These are phyloP conservation scores for Metschnikowia lunata DNA, from an alignment of 805 yeast genomes.

Conservation along the genomic window DNA sequence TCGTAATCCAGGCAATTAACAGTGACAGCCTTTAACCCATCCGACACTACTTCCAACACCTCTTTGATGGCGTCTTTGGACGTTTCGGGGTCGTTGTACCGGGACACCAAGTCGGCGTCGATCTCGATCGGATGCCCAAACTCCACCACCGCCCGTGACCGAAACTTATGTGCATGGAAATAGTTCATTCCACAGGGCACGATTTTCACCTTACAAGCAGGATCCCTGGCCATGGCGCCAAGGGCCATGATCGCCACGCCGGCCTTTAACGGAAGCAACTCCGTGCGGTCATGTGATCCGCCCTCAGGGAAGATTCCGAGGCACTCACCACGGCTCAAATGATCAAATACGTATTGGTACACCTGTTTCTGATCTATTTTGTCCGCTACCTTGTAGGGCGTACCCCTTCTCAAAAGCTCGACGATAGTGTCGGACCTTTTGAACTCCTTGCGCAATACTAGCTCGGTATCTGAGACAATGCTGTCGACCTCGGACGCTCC, in stretches of 20 bases:
- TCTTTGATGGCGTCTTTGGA: constrained; percentile 71
- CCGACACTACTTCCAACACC: constrained; percentile 63
- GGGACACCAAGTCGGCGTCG: constrained; percentile 48
- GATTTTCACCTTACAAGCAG: constrained; percentile 72
- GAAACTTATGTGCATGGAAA: constrained; percentile 91
- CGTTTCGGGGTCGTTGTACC: constrained; percentile 61
- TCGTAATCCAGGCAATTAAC: constrained; percentile 88
- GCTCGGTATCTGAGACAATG: constrained; percentile 66
- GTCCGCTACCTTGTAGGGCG: constrained; percentile 66
- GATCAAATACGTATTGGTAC: constrained; percentile 79
- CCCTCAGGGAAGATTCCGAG: constrained; percentile 97
- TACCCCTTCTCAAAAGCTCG: constrained; percentile 45
- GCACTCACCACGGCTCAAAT: constrained; percentile 73
- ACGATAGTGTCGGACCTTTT: constrained; percentile 43
- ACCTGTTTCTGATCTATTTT: constrained; percentile 84
- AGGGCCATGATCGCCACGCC: constrained; percentile 98
- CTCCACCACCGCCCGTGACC: constrained; percentile 93
- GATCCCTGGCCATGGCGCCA: constrained; percentile 82
- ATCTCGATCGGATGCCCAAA: constrained; percentile 86
- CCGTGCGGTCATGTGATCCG: constrained; percentile 95
- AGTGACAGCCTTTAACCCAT: constrained; percentile 78
- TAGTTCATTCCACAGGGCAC: constrained; percentile 98
- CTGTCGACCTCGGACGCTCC: constrained; percentile 72
- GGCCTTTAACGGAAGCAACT: constrained; percentile 86
- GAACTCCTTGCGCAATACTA: constrained; percentile 68